phyloP scores from a whole-genome alignment of 805 yeast genomes.

The Candida maltosa region DNA sequence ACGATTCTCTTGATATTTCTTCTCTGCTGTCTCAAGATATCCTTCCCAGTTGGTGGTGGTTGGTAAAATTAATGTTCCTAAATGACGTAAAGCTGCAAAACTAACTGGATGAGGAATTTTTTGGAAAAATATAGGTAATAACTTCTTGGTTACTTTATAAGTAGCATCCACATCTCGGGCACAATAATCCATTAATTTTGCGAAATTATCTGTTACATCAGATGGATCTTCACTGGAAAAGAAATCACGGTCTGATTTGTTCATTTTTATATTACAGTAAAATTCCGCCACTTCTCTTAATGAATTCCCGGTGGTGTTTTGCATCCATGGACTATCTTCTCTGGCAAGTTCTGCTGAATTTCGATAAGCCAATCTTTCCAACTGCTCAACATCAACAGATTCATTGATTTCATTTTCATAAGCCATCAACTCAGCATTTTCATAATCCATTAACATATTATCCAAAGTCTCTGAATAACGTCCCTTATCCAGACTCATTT shows the following conservation, averaged over 20 bases:
- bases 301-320: conserved; percentile 71
- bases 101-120: conserved; percentile 93
- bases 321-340: conserved; percentile 81
- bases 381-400: background rate
- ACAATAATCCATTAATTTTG: conserved; percentile 71
- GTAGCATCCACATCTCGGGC: conserved; percentile 82
- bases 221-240: conserved; percentile 56
- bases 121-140: conserved; percentile 64
- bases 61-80: conserved; percentile 76
- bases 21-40: conserved; percentile 70
- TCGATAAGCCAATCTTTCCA: too few relatives aligned
- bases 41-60: conserved; percentile 70
- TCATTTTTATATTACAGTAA: conserved; percentile 66
- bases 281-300: conserved; percentile 74
- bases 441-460: conserved; percentile 13
- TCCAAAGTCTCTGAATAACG: background rate
- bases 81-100: conserved; percentile 76
- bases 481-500: conserved; percentile 1
- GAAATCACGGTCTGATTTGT: conserved; percentile 64
- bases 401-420: conserved; percentile 15
- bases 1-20: conserved; percentile 56
- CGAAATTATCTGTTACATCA: conserved; percentile 55
- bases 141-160: conserved; percentile 58
- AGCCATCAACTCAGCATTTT: conserved; percentile 10
- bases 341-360: background rate